Conservation (phyloP, 192 early-diverging fungal species). For the Linnemannia elongata region DNA sequence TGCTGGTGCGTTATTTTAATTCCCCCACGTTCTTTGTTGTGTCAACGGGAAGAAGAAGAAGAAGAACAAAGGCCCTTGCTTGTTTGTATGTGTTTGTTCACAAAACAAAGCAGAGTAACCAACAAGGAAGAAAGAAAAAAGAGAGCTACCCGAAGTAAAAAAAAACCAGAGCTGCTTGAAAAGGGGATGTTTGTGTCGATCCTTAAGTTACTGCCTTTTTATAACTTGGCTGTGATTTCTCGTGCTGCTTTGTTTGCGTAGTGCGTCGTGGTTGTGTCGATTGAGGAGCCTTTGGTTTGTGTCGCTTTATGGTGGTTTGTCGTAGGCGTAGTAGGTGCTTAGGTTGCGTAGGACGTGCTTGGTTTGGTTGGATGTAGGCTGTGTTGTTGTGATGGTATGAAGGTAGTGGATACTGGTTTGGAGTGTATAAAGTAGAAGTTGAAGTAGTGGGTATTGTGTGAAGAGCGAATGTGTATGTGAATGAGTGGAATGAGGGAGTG, state of each 20-base stretch:
- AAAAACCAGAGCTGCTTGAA: neutral
- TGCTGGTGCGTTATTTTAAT: constrained; percentile 9
- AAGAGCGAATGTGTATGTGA: constrained; percentile 6
- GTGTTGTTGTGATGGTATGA: neutral
- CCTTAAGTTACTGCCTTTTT: neutral
- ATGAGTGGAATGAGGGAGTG: constrained; percentile 2
- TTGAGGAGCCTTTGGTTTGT: neutral
- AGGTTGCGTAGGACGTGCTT: neutral
- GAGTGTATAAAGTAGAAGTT: neutral
- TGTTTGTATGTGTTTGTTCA: constrained; percentile 1
- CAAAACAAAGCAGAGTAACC: neutral
- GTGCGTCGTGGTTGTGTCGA: neutral
- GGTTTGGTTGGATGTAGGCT: neutral
- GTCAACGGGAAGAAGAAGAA: neutral
- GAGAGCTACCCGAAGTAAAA: neutral
- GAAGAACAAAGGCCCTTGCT: neutral
- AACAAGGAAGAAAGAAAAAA: neutral
- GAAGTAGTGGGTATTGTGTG: neutral
- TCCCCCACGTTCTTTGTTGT: neutral
- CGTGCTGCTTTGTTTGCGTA: neutral
- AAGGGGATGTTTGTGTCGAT: neutral
- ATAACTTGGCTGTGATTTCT: neutral
- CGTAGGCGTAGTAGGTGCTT: neutral
- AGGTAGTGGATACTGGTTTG: neutral
- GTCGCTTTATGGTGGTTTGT: neutral